Percentiles rank a stretch among this genome's conserved stretches.
phyloP scores from a whole-genome alignment of 1,139 yeast genomes.

The Yamadazyma trypodendri region DNA sequence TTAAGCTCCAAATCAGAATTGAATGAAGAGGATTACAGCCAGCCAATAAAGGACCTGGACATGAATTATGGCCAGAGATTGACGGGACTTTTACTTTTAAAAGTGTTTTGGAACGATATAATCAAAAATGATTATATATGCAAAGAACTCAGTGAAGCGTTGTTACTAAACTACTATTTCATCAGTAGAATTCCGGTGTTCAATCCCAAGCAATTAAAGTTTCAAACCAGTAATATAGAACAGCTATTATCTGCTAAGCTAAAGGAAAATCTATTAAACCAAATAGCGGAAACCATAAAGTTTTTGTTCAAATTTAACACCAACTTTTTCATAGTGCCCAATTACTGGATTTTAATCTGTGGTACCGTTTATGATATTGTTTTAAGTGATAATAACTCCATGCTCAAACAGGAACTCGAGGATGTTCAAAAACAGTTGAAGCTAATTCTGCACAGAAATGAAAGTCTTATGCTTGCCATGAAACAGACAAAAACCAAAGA shows the following conservation, averaged over 20 bases:
- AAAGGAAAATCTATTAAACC: constrained; percentile 22
- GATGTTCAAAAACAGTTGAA: constrained; percentile 53
- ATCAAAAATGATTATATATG: constrained; percentile 52
- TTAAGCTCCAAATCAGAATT: constrained; percentile 12
- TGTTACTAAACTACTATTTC: constrained; percentile 42
- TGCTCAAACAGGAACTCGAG: constrained; percentile 24
- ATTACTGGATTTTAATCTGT: constrained; percentile 64
- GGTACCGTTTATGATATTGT: constrained; percentile 42
- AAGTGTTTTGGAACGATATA: constrained; percentile 72
- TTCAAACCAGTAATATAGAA: constrained; percentile 5
- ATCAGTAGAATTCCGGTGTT: constrained; percentile 23
- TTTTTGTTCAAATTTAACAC: constrained; percentile 57
- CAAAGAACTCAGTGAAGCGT: constrained; percentile 58
- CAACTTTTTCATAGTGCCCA: constrained; percentile 78
- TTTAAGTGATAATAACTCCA: constrained; percentile 22
- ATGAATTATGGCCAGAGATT: constrained; percentile 38
- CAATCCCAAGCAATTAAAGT: constrained; percentile 8
- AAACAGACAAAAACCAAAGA: constrained; percentile 14
- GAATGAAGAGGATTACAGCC: constrained; percentile 12
- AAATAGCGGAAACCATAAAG: constrained; percentile 35
- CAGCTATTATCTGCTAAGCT: constrained; percentile 16
- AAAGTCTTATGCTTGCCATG: constrained; percentile 61
- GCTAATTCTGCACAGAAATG: constrained; percentile 65
- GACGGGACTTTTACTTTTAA: constrained; percentile 53
- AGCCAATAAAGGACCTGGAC: constrained; percentile 20